Conservation (phyloP, 441 rosid species). For the Cnidoscolus chayamansa region DNA sequence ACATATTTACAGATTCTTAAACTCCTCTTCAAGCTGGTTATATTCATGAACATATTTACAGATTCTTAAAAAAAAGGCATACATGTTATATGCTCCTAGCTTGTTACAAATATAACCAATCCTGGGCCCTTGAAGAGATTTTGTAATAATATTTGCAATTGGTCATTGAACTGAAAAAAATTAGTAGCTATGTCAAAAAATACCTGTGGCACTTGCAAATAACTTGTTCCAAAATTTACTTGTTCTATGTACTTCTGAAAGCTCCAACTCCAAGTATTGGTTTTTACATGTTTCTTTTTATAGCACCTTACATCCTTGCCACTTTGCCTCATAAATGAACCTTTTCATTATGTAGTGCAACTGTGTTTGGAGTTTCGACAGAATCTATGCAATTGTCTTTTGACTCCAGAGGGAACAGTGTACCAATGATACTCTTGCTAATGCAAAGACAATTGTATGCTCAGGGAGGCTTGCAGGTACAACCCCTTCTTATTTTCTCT, state of each 20-base stretch:
- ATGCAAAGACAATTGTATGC: conserved; percentile 69
- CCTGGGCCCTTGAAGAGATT: too few relatives aligned
- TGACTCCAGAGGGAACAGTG: conserved; percentile 76
- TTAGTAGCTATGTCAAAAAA: not conserved
- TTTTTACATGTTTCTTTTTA: not conserved
- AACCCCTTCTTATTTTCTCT: conserved; percentile 11
- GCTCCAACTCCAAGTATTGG: not conserved
- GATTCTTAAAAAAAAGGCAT: too few relatives aligned
- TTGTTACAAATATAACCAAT: too few relatives aligned
- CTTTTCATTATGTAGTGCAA: conserved; percentile 46
- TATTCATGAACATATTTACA: too few relatives aligned
- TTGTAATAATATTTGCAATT: too few relatives aligned
- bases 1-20: too few relatives aligned
- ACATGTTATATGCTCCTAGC: too few relatives aligned
- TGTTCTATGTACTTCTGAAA: not conserved
- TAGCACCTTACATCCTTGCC: not conserved
- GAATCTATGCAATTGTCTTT: conserved; percentile 87
- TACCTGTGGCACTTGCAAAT: not conserved
- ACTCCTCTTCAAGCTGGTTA: too few relatives aligned
- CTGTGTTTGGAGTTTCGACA: conserved; percentile 89
- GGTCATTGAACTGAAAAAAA: too few relatives aligned
- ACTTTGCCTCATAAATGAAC: conserved; percentile 8
- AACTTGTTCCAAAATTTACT: not conserved
- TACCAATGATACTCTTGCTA: conserved; percentile 72
- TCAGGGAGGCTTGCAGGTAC: conserved; percentile 87